These are phyloP conservation scores for Excoecaria cochinchinensis DNA, from an alignment of 345 rosid genomes.

Conservation along the genomic window DNA sequence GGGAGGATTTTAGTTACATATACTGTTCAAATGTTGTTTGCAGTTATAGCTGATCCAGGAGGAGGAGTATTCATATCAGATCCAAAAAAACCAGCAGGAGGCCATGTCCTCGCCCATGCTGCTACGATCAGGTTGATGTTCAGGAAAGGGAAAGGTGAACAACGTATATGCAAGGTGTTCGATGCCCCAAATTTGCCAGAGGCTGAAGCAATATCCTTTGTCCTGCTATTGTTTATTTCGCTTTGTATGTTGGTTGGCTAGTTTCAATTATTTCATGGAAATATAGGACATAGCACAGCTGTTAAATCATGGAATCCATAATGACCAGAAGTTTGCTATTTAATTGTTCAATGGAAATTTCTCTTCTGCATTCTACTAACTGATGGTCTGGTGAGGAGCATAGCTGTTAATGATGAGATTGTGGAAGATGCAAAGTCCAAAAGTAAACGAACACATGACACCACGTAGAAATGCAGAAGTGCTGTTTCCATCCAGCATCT, in stretches of 20 bases:
- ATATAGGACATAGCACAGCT: neutral
- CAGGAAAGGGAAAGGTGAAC: conserved; percentile 96
- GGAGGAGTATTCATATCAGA: conserved; percentile 88
- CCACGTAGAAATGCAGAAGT: neutral
- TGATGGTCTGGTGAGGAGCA: too few species aligned
- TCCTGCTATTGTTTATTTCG: neutral
- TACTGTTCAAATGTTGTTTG: conserved; percentile 25
- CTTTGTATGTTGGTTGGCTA: neutral
- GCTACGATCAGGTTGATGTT: conserved; percentile 83
- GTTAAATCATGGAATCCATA: neutral
- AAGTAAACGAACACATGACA: too few species aligned
- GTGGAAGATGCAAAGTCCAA: too few species aligned
- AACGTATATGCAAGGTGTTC: conserved; percentile 83
- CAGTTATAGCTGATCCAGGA: conserved; percentile 85
- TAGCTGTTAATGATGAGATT: too few species aligned
- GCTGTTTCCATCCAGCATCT: neutral
- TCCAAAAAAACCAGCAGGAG: conserved; percentile 88
- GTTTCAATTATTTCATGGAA: conserved; percentile 1
- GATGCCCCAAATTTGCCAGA: conserved; percentile 90
- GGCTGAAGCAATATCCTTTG: conserved; percentile 95
- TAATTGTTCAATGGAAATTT: too few species aligned
- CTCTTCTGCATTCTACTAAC: too few species aligned
- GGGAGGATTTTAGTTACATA: neutral
- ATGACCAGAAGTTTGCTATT: neutral
- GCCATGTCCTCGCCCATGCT: conserved; percentile 87